Conservation (phyloP, 2,329 filamentous ascomycete species). For the Drechslerella coelobrocha region DNA sequence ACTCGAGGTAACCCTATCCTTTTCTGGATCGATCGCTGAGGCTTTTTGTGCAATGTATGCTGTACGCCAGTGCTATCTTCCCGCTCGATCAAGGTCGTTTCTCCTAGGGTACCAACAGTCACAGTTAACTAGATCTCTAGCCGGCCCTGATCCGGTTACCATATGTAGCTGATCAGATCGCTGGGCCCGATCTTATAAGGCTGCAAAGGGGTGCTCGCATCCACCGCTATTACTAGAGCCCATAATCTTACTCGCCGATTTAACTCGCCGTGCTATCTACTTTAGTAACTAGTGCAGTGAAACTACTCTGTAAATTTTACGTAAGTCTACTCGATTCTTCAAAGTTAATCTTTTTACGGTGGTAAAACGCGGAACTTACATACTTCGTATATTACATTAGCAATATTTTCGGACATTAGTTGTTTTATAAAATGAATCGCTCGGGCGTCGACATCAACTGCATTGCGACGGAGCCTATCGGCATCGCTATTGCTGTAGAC, state of each 20-base stretch:
- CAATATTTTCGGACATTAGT: too few species aligned
- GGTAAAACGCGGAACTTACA: too few species aligned
- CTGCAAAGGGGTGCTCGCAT: constrained; percentile 16
- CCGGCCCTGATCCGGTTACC: not conserved
- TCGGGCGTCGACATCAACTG: not conserved
- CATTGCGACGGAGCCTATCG: not conserved
- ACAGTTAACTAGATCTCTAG: not conserved
- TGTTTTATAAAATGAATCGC: too few species aligned
- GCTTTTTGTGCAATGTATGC: not conserved
- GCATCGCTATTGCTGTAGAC: constrained; percentile 11
- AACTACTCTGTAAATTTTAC: not conserved
- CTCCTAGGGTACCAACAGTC: too few species aligned
- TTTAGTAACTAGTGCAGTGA: too few species aligned
- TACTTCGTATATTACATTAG: too few species aligned
- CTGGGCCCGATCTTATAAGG: constrained; percentile 29
- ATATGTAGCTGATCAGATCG: constrained; percentile 2
- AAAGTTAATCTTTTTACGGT: too few species aligned
- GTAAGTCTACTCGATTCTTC: not conserved
- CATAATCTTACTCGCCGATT: not conserved
- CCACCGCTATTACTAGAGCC: not conserved
- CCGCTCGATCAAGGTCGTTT: too few species aligned
- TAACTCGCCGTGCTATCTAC: not conserved
- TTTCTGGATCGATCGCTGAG: too few species aligned
- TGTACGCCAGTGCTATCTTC: too few species aligned
- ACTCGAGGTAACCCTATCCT: not conserved